Conservation (phyloP, 129 eudicot genomes). For the Flaveria ramosissima region DNA sequence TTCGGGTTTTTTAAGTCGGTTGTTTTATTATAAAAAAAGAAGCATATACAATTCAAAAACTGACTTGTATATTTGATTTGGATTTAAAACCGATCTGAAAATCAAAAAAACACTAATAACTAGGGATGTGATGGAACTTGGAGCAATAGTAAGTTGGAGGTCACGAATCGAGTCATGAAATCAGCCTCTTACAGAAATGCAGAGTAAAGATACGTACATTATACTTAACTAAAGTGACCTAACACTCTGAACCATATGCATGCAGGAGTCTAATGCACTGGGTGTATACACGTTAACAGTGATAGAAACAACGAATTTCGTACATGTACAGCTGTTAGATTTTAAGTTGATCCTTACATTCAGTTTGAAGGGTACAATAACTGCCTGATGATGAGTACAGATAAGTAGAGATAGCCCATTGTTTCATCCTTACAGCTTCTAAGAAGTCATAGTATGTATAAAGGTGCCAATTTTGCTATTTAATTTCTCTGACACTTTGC, state of each 20-base stretch:
- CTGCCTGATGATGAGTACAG: background rate
- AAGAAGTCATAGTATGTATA: background rate
- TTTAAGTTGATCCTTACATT: background rate
- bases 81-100: background rate
- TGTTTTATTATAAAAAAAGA: background rate
- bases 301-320: conserved; percentile 6
- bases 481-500: conserved; percentile 1
- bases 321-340: background rate
- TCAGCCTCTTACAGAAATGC: too few relatives aligned
- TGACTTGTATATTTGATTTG: background rate
- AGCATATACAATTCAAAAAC: background rate
- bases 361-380: background rate
- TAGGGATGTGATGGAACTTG: too few relatives aligned
- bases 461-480: conserved; percentile 8
- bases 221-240: background rate
- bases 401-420: conserved; percentile 16
- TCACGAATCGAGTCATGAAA: too few relatives aligned
- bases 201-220: background rate
- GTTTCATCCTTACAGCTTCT: background rate
- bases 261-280: too few relatives aligned
- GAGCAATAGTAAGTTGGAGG: too few relatives aligned
- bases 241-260: too few relatives aligned
- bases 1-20: too few relatives aligned
- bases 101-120: background rate
- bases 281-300: background rate